phyloP scores from a whole-genome alignment of 768 basidiomycete genomes.

The Gloeopeniophorella convolvens region DNA sequence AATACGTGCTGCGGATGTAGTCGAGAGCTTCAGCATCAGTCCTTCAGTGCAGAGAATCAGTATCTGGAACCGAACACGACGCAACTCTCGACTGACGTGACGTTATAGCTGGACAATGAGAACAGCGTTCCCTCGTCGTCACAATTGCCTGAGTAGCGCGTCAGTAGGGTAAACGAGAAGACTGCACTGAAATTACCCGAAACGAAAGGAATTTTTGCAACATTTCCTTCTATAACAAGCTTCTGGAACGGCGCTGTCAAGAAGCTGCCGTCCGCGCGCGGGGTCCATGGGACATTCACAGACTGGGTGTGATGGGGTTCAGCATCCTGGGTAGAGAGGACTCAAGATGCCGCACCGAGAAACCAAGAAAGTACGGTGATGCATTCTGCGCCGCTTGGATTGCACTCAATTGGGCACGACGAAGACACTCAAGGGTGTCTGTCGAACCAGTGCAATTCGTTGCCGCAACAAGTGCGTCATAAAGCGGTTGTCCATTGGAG shows the following conservation, averaged over 20 bases:
- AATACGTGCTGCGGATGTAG: slow-evolving; percentile 9
- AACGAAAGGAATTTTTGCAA: slow-evolving; percentile 26
- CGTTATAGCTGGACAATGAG: slow-evolving; percentile 20
- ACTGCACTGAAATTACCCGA: too few relatives aligned
- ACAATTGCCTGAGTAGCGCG: too few relatives aligned
- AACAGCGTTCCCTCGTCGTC: slow-evolving; percentile 27
- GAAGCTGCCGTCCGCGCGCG: slow-evolving; percentile 36
- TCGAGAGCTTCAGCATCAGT: slow-evolving; percentile 11
- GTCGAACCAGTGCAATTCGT: slow-evolving; percentile 31
- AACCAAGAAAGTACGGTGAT: slow-evolving; percentile 28
- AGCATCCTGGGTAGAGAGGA: neutral
- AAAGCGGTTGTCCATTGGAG: slow-evolving; percentile 31
- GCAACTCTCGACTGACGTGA: slow-evolving; percentile 21
- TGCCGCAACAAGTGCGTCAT: slow-evolving; percentile 34
- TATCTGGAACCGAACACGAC: neutral
- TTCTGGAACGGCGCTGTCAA: slow-evolving; percentile 28
- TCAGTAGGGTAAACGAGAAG: too few relatives aligned
- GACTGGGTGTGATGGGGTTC: too few relatives aligned
- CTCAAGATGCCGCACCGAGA: slow-evolving; percentile 22
- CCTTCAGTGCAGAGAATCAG: slow-evolving; percentile 1
- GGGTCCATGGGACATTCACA: slow-evolving; percentile 31
- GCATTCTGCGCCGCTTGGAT: slow-evolving; percentile 30
- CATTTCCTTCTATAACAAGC: slow-evolving; percentile 31
- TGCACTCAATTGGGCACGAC: slow-evolving; percentile 28
- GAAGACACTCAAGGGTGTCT: slow-evolving; percentile 39